Conservation (phyloP, 2,329 filamentous ascomycete genomes). For the Xylariaceae sp. region DNA sequence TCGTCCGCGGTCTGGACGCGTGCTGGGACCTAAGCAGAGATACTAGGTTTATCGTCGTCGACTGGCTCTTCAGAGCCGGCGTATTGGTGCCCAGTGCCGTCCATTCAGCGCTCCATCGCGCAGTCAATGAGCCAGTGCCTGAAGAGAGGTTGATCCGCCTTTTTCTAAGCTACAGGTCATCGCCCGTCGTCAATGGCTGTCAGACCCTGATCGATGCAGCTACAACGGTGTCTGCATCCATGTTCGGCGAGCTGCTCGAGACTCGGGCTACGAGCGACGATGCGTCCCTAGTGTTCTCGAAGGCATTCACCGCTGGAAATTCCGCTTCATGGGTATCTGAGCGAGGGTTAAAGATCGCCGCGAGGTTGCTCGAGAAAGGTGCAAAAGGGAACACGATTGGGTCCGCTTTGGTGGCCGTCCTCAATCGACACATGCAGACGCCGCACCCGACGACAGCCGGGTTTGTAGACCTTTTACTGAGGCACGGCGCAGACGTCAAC, state of each 20-base stretch:
- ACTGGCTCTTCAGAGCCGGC: slow-evolving; percentile 48
- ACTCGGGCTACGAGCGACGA: slow-evolving; percentile 38
- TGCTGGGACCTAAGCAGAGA: slow-evolving; percentile 47
- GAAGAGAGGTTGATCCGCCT: slow-evolving; percentile 44
- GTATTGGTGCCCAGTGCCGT: slow-evolving; percentile 44
- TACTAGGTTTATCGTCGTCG: slow-evolving; percentile 42
- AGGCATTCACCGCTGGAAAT: slow-evolving; percentile 39
- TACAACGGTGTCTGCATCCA: slow-evolving; percentile 33
- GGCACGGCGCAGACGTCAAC: slow-evolving; percentile 43
- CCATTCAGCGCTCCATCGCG: slow-evolving; percentile 45
- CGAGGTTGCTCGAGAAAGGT: slow-evolving; percentile 44
- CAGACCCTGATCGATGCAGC: slow-evolving; percentile 48
- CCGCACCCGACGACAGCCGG: slow-evolving; percentile 36
- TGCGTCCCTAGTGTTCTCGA: slow-evolving; percentile 40
- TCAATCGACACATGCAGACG: slow-evolving; percentile 38
- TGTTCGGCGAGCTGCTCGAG: slow-evolving; percentile 40
- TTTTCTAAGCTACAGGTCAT: slow-evolving; percentile 47
- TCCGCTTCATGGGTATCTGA: slow-evolving; percentile 42
- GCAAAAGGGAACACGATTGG: slow-evolving; percentile 42
- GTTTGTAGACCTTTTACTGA: slow-evolving; percentile 41
- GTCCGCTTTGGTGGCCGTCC: slow-evolving; percentile 40
- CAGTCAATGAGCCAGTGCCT: slow-evolving; percentile 47
- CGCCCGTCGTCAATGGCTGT: slow-evolving; percentile 45
- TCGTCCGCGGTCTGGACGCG: slow-evolving; percentile 48
- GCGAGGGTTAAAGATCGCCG: slow-evolving; percentile 41